Base-by-base conservation (phyloP, 2,329 filamentous ascomycete species). In the Diaporthe amygdali region DNA sequence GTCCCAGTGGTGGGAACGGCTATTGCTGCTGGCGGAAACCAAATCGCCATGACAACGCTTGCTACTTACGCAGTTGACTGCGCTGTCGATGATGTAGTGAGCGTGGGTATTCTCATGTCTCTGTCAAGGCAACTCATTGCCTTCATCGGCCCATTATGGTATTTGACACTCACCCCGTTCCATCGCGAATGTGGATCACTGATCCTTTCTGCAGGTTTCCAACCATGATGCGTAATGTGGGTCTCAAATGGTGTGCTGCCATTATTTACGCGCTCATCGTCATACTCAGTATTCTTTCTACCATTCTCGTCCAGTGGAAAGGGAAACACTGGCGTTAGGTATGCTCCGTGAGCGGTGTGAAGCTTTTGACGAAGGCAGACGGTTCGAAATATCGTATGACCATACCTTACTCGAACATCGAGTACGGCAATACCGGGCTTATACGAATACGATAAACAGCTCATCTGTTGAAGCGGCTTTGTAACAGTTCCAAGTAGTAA, bases 61-160 rank as follows among this genome's bases (percentile, higher is more conserved):
- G 85, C 89, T 25, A 90, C 88, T 0, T 90, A 89, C 76, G 84
- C 87, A 0, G 84, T 90, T 1, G 88, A 90, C 72, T 87, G 86
- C 74, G 84, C 88, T 69, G 82, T 79, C 0, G 82, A 87, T 37
- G 82, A 87, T 37, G 82, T 86, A 0, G 84, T 84, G 1, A 84
- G 84, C 68, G 83, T 90, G 25, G 88, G 87, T 2, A 86, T 89
- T 0, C 89, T 89, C 73, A 82, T 90, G 70, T 89, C 84, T 1
- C 80, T 89, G 47, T 82, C 88, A 2, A 81, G 88, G 7, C 85
- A 87, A 54, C 83, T 83, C 1, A 86, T 82, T 82, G 84, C 84
- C 2, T 87, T 87, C 75, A 81, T 86, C 69, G 80, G 83, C 22
- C 74, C 75, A 0, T 78, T 79, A 64, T 77, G 75, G 69, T 74